These are phyloP conservation scores for Coemansia sp. DNA, from an alignment of 192 early-diverging fungal species.

Conservation along the genomic window DNA sequence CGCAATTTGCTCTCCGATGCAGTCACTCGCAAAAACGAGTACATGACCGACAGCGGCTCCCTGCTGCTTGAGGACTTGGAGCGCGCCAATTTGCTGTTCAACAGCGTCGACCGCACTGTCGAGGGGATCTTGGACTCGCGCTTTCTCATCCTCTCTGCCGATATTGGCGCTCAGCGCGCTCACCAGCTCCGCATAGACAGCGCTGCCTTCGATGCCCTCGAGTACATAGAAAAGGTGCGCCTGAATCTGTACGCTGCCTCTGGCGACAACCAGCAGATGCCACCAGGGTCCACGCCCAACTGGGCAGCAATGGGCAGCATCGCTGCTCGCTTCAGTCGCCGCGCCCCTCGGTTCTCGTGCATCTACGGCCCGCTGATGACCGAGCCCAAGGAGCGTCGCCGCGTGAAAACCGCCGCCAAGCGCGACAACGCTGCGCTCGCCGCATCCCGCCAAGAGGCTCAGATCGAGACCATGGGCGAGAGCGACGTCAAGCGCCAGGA, in stretches of 20 bases:
- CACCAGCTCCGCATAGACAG: conserved; percentile 73
- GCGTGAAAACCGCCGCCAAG: conserved; percentile 1
- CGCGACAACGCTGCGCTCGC: not conserved
- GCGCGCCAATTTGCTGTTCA: conserved; percentile 40
- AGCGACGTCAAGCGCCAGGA: conserved; percentile 73
- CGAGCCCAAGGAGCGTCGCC: conserved; percentile 22
- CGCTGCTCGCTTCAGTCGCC: conserved; percentile 55
- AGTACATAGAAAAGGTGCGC: conserved; percentile 67
- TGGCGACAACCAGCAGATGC: conserved; percentile 43
- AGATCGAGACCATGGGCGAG: conserved; percentile 59
- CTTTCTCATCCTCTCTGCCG: conserved; percentile 71
- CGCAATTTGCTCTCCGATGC: conserved; percentile 46
- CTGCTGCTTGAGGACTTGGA: conserved; percentile 40
- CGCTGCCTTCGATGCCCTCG: conserved; percentile 72
- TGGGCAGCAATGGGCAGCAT: conserved; percentile 63
- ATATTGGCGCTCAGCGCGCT: conserved; percentile 73
- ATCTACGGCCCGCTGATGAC: conserved; percentile 60
- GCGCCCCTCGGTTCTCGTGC: conserved; percentile 71
- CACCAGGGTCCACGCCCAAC: conserved; percentile 39
- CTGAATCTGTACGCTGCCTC: conserved; percentile 50
- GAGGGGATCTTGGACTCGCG: conserved; percentile 91
- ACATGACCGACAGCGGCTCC: conserved; percentile 22
- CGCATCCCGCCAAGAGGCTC: conserved; percentile 18
- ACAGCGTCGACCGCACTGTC: conserved; percentile 68
- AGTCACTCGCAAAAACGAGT: conserved; percentile 41